Evolutionary conservation across 2,329 filamentous ascomycete genomes (phyloP), one percentile per base, ranked within the genome.

Genomic region (Fusarium dimerum): DNA sequence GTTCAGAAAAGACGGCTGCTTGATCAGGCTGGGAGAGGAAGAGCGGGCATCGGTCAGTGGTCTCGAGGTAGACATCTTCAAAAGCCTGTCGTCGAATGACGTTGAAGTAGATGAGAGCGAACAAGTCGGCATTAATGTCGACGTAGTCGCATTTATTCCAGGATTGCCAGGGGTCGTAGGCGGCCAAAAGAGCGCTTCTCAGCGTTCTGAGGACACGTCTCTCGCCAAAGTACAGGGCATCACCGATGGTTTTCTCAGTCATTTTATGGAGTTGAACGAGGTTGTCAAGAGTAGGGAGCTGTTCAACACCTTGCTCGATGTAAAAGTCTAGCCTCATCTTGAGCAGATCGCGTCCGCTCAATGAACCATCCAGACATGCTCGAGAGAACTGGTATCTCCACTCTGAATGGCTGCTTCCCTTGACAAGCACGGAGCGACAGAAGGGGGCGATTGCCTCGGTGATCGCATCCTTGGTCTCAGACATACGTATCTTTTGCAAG

Each of bases 1-100:
- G 56, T 44, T 60, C 57, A 2, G 55, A 60, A 29, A 60, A 60
- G n/a, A 60, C 57, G 2, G 57, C 57, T 1, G 57, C 57, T 40
- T 60, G 56, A 11, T 60, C 57, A 6, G 57, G 57, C 6, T 59
- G 48, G 2, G 57, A 60, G 11, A 60, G 48, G 48, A 59, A 59
- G 20, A 60, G 52, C 8, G 57, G 57, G 2, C 57, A 60, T 10
- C 57, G 47, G 43, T 60, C 57, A 11, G 57, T 60, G 5, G 57
- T 56, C 18, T 60, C 57, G 9, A 57, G 38, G 34, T 60, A 60
- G 0, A 60, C 57, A 8, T 60, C 57, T 36, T 60, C 57, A n/a
- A 60, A 60, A 1, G 57, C 57, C 2, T 53, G 46, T 11, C 48
- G 36, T 5, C 57, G 53, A 6, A 60, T 26, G 3, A 56, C 41